A percentile compares a stretch with the other conserved stretches of the same genome.
These are phyloP conservation scores for Russula olivacea DNA, from an alignment of 768 basidiomycete genomes.

Conservation along the genomic window DNA sequence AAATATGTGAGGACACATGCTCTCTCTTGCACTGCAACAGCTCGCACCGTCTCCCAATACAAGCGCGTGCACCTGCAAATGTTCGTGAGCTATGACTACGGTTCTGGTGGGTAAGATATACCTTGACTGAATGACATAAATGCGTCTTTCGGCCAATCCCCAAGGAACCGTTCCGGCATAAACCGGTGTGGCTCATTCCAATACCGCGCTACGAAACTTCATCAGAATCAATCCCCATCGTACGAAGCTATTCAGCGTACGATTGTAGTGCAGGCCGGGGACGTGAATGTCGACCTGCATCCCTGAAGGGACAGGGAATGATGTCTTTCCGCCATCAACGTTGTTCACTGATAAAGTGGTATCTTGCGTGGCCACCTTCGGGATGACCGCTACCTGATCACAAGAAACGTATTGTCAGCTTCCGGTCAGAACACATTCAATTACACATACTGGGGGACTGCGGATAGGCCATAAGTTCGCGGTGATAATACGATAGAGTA, in stretches of 20 bases:
- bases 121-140: conserved; percentile 32
- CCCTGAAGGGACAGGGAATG: conserved; percentile 41
- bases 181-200: conserved; percentile 50
- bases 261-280: conserved; percentile 46
- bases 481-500: neutral
- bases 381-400: conserved; percentile 41
- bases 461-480: neutral
- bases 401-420: too few species aligned
- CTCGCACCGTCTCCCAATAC: conserved; percentile 25
- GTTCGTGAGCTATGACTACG: neutral
- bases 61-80: conserved; percentile 22
- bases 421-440: neutral
- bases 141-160: conserved; percentile 32
- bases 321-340: conserved; percentile 36
- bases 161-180: conserved; percentile 35
- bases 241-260: conserved; percentile 28
- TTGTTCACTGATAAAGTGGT: conserved; percentile 35
- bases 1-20: neutral
- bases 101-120: neutral
- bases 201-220: conserved; percentile 39
- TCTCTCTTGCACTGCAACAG: neutral
- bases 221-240: neutral
- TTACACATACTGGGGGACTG: conserved; percentile 15
- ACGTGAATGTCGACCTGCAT: conserved; percentile 35
- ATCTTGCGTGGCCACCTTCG: conserved; percentile 44